A percentile compares a stretch with the other conserved stretches of the same genome.
Evolutionary conservation across 441 rosid species (phyloP).

Genomic region (Gossypium armourianum): DNA sequence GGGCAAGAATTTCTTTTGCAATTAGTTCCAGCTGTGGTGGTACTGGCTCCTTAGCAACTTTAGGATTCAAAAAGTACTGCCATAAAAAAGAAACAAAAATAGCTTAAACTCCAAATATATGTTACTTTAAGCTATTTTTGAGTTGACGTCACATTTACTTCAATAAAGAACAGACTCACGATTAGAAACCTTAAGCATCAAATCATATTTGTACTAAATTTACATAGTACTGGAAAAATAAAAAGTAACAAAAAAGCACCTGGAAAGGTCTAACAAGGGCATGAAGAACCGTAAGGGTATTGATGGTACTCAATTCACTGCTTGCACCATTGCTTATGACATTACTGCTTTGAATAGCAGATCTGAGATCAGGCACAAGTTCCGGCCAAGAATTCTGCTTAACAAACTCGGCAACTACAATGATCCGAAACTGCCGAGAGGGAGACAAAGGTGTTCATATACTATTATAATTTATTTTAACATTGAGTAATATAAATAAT

Average conservation of each 20-base stretch:
- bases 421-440: constrained; percentile 47
- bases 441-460: not conserved
- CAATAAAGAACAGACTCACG: not conserved
- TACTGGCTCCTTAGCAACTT: constrained; percentile 66
- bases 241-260: constrained; percentile 29
- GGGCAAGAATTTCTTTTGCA: constrained; percentile 52
- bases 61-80: constrained; percentile 75
- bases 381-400: constrained; percentile 68
- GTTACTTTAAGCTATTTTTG: not conserved
- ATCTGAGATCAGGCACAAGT: constrained; percentile 50
- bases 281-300: constrained; percentile 47
- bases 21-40: constrained; percentile 66
- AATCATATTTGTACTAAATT: not conserved
- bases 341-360: constrained; percentile 55
- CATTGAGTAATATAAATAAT: not conserved
- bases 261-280: constrained; percentile 67
- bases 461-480: not conserved
- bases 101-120: not conserved
- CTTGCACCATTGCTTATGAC: constrained; percentile 26
- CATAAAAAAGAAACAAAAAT: constrained; percentile 12
- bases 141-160: not conserved
- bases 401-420: constrained; percentile 53
- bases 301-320: constrained; percentile 45
- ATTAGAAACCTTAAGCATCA: not conserved
- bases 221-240: not conserved